Percentiles rank a stretch among this genome's conserved stretches.
Evolutionary conservation across 129 eudicot genomes (phyloP).

Genomic region (Ambrosia artemisiifolia): DNA sequence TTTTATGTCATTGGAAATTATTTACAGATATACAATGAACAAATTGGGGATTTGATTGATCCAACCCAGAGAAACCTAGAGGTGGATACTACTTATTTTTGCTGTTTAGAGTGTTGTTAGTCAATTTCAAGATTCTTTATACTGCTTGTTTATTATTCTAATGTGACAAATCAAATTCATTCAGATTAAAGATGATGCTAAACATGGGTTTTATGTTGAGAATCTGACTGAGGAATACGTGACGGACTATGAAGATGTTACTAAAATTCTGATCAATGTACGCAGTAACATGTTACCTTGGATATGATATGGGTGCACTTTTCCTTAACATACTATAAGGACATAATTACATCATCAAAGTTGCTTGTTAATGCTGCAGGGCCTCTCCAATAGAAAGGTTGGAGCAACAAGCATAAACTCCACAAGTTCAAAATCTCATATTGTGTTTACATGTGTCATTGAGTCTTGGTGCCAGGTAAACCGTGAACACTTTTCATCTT

Average conservation of each 20-base stretch:
- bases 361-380: conserved; percentile 53
- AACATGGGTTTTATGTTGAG: conserved; percentile 83
- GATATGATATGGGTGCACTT: neutral
- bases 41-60: conserved; percentile 92
- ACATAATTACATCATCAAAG: neutral
- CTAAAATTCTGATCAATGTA: conserved; percentile 89
- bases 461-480: conserved; percentile 98
- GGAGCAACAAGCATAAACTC: conserved; percentile 88
- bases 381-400: conserved; percentile 80
- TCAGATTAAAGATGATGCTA: conserved; percentile 88
- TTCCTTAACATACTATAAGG: neutral
- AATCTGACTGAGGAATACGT: conserved; percentile 89
- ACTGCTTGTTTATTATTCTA: conserved; percentile 16
- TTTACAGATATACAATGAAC: conserved; percentile 76
- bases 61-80: conserved; percentile 80
- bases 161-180: conserved; percentile 3
- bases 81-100: conserved; percentile 33
- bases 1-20: neutral
- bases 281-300: neutral
- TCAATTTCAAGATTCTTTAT: neutral
- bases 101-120: neutral
- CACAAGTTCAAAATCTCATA: conserved; percentile 94
- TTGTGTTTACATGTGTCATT: conserved; percentile 76
- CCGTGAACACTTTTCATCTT: too few species aligned
- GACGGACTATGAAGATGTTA: conserved; percentile 66